Base-by-base conservation (phyloP, 2,329 filamentous ascomycete genomes). In the Aureobasidium leucospermi region DNA sequence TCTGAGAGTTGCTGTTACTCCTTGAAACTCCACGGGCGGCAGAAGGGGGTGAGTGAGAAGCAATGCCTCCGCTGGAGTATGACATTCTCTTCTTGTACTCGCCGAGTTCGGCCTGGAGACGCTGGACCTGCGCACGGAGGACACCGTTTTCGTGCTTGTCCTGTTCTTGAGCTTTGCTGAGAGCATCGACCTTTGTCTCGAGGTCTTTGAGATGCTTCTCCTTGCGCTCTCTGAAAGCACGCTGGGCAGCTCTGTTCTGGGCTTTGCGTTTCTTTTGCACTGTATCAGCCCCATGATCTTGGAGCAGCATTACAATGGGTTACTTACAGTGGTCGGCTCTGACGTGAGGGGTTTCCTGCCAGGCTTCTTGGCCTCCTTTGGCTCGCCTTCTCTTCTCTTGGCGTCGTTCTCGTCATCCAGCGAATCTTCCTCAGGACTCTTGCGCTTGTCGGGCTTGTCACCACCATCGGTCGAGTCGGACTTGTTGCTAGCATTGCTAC, bases 341-440 rank as follows among this genome's bases (percentile, higher is more conserved):
- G 90, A 95, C 49, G 90, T 97, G 68, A 97, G 80, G 19, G 93
- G 94, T 79, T 99, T 99, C 64, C 94, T 85, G 53, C 94, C 94
- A 4, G 94, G 93, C 77, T 97, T 99, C 84, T 97, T 97, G 28
- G 90, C 85, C 45, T 86, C 81, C 75, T 94, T 96, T 46, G 92
- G 90, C 59, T 90, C 86, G 61, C 87, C 85, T 74, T 96, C 91
- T 62, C 89, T 84, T 64, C 90, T 84, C 78, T 92, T 94, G 61
- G 85, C 84, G 65, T 84, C 84, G 46, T 80, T 81, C 31, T 77
- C 78, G n/a, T 81, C 88, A 6, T 88, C 87, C 1, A 85, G 77
- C 7, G 76, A 85, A 11, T 88, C 72, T 16, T 78, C 76, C 51
- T 87, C 85, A 0, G 85, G 85, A 68, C 85, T 87, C 70, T 87